Evolutionary conservation across 1,139 yeast genomes (phyloP), one percentile per base, ranked within the genome.

Genomic region (Nakaseomyces uthaithaninus): DNA sequence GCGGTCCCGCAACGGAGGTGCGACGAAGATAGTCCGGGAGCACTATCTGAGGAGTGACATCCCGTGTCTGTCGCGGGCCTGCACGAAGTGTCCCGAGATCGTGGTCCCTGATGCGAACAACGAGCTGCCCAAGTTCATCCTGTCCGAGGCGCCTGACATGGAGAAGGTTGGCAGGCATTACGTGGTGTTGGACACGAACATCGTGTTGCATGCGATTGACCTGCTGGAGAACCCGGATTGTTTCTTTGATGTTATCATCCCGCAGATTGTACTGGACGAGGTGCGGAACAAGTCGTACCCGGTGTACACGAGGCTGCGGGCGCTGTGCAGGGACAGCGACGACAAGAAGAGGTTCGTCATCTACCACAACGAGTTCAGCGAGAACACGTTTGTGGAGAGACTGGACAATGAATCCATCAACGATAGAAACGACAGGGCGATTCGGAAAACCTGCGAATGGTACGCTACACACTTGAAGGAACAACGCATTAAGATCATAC

Each of bases 231-330:
- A 78, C 55, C 70, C 71, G 27, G 72, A 75, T 36, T 80, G 85
- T 43, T 86, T 93, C 57, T 80, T 74, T 55, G 97, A 93, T 64
- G 95, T 89, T 17, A 80, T 93, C 42, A 67, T 93, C 12, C 95
- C 97, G 2, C 98, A 93, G 60, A 82, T 94, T 2, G 97, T 86
- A 1, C 68, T 93, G 35, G 97, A 93, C 53, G 97, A 93, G 62
- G 95, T 89, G 15, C 75, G 87, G 48, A 87, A 86, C 59, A 71
- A 83, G 55, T 84, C 95, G 35, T 75, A 80, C 54, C 96, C 98
- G 2, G 80, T 89, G 22, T 93, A 89, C 58, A 80, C 83, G 53
- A 72, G 98, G 55, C 64, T 91, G 40, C 72, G 97, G 53, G 75
- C 83, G 4, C 66, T 93, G 35, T 79, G 86, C 14, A 52, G 60